Conservation (phyloP, 495 filamentous ascomycete species). For the Clohesyomyces aquaticus region DNA sequence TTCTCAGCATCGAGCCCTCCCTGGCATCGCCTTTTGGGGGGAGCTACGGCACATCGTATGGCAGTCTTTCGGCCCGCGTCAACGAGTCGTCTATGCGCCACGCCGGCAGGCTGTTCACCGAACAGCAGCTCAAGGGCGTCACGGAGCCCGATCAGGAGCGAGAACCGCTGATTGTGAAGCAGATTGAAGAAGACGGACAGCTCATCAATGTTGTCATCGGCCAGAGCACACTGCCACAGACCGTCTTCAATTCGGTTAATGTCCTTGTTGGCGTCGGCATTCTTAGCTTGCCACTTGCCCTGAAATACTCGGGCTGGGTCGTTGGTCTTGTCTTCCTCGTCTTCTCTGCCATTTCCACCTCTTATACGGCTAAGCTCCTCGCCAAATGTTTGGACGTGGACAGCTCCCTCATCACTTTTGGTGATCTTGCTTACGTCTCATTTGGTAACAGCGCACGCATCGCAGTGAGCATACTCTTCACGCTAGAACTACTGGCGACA, state of each 20-base stretch:
- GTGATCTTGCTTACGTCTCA: slow-evolving; percentile 88
- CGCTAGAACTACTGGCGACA: slow-evolving; percentile 81
- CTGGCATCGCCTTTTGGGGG: slow-evolving; percentile 67
- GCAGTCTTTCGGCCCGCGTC: slow-evolving; percentile 69
- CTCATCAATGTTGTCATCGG: slow-evolving; percentile 81
- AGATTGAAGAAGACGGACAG: slow-evolving; percentile 83
- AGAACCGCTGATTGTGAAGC: slow-evolving; percentile 80
- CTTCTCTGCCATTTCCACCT: slow-evolving; percentile 73
- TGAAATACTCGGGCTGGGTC: slow-evolving; percentile 91
- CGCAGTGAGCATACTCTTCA: slow-evolving; percentile 82
- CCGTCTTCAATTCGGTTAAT: slow-evolving; percentile 95
- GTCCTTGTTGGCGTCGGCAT: slow-evolving; percentile 91
- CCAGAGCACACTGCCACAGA: slow-evolving; percentile 92
- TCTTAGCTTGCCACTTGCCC: slow-evolving; percentile 82
- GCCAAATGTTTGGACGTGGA: slow-evolving; percentile 90
- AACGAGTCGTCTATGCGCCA: slow-evolving; percentile 71
- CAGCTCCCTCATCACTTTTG: slow-evolving; percentile 80
- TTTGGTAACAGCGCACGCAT: slow-evolving; percentile 85
- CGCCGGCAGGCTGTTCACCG: slow-evolving; percentile 70
- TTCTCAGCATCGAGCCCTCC: slow-evolving; percentile 66
- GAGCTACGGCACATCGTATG: slow-evolving; percentile 77
- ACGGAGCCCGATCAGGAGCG: slow-evolving; percentile 64
- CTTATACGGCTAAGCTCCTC: slow-evolving; percentile 84
- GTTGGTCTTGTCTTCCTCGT: slow-evolving; percentile 76
- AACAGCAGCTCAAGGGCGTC: slow-evolving; percentile 63